Conservation (phyloP, 2,329 filamentous ascomycete species). For the Sporothrix schenckii region DNA sequence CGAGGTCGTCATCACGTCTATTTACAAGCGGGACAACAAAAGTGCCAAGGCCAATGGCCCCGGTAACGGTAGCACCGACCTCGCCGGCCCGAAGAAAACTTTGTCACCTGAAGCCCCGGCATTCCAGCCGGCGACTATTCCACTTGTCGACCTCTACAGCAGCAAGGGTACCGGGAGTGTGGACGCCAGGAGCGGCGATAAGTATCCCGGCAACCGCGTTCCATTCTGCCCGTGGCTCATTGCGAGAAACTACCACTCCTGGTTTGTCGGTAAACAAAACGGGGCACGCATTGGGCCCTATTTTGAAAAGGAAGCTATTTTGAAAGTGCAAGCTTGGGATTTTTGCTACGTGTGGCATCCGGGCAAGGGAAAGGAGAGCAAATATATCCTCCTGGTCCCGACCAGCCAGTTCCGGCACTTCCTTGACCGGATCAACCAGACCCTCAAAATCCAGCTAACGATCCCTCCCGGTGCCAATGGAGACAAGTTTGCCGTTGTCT, state of each 20-base stretch:
- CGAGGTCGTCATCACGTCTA: constrained; percentile 33
- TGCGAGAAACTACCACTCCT: constrained; percentile 61
- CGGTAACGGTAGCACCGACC: neutral
- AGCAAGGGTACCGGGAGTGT: neutral
- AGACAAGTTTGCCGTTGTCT: constrained; percentile 63
- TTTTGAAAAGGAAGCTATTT: constrained; percentile 60
- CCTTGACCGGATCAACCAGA: constrained; percentile 65
- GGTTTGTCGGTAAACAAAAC: constrained; percentile 60
- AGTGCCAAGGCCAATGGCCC: neutral
- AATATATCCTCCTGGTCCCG: constrained; percentile 67
- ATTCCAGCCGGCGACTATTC: neutral
- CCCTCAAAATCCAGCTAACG: constrained; percentile 56
- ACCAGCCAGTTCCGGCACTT: constrained; percentile 67
- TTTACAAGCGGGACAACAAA: constrained; percentile 21
- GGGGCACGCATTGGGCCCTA: constrained; percentile 52
- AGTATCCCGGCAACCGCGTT: constrained; percentile 35
- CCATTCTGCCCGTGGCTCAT: constrained; percentile 55
- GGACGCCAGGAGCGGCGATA: constrained; percentile 9
- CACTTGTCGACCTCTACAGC: neutral
- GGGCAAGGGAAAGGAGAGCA: constrained; percentile 47
- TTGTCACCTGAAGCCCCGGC: constrained; percentile 14
- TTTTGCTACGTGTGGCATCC: constrained; percentile 70
- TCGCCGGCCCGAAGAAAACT: neutral
- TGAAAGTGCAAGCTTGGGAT: constrained; percentile 69
- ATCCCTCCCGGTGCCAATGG: constrained; percentile 58